phyloP scores from a whole-genome alignment of 139 green algal genomes.

The Haematococcus sp. region DNA sequence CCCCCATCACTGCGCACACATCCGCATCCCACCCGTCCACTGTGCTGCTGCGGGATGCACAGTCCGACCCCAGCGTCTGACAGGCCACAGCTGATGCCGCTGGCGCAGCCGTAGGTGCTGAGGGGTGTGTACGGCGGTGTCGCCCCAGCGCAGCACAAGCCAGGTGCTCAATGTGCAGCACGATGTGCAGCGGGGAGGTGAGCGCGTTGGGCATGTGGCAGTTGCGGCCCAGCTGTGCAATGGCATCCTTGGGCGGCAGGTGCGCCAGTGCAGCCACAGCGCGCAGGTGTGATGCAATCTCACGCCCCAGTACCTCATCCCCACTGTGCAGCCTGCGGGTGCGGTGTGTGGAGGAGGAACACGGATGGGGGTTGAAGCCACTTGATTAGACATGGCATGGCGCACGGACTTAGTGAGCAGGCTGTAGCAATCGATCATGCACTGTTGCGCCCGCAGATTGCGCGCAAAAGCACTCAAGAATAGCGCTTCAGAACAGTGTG shows the following conservation, averaged over 20 bases:
- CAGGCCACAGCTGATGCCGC: not conserved
- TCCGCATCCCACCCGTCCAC: not conserved
- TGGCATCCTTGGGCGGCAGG: conserved; percentile 16
- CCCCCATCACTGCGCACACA: not conserved
- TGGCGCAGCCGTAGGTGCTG: not conserved
- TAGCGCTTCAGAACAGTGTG: no score
- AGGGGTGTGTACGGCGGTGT: no score
- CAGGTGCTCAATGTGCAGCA: conserved; percentile 42
- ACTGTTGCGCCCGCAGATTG: no score
- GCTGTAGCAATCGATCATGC: no score
- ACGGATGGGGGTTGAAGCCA: not conserved
- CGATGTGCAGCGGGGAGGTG: conserved; percentile 50
- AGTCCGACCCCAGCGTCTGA: no score
- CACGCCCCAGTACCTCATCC: not conserved
- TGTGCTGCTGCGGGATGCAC: no score
- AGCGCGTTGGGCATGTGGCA: conserved; percentile 66
- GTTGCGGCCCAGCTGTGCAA: conserved; percentile 47
- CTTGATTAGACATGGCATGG: no score
- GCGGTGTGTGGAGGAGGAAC: not conserved
- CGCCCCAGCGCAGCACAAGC: not conserved
- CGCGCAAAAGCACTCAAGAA: no score
- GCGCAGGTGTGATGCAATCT: conserved; percentile 31
- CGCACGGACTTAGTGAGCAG: no score
- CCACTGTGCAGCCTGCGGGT: conserved; percentile 7
- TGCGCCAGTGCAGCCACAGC: conserved; percentile 13